Base-by-base conservation (phyloP, 192 early-diverging fungal genomes). In the Helicostylum pulchrum region DNA sequence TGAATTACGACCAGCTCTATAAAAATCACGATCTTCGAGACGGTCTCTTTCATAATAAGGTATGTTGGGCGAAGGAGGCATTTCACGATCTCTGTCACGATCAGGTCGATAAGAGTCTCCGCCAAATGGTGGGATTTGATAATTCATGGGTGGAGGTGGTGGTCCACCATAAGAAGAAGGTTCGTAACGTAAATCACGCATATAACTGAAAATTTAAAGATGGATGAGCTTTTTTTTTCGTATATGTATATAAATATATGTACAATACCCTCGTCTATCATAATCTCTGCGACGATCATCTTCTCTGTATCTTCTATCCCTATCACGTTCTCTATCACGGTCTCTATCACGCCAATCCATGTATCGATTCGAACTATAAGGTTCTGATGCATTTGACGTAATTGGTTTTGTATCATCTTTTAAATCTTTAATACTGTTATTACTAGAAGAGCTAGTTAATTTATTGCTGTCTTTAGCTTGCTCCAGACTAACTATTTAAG, bases 81-180 rank as follows among this genome's bases (percentile, higher is more conserved):
- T 44, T 46, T 73, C 71, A 54, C 69, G 56, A 23, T 71, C 69
- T 60, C 72, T 43, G 43, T 67, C 64, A 12, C 73, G 61, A 20
- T 70, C 74, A 34, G 71, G 71, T 9, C 74, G 68, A 23, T 75
- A 75, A n/a, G 74, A 75, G 19, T 75, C 74, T 8, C 68, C 68
- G 2, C 68, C 68, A 67, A 67, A 75, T 7, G 71, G 54, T 23
- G 62, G 45, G 12, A 53, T 43, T n/a, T 59, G 61, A 23, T 59
- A 66, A 23, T 42, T 53, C 30, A 54, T 21, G 1, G 62, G 23
- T 15, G 53, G 52, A 7, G 43, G 58, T 32, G 64, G 61, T 19
- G 61, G 61, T 2, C 46, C 62, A 53, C 60, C 57, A 53, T 62
- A 63, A 23, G 42, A 14, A 15, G 63, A 51, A 39, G 60, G 45